Evolutionary conservation across 176 grass and related monocot genomes (phyloP).

Genomic region (Lolium multiflorum): DNA sequence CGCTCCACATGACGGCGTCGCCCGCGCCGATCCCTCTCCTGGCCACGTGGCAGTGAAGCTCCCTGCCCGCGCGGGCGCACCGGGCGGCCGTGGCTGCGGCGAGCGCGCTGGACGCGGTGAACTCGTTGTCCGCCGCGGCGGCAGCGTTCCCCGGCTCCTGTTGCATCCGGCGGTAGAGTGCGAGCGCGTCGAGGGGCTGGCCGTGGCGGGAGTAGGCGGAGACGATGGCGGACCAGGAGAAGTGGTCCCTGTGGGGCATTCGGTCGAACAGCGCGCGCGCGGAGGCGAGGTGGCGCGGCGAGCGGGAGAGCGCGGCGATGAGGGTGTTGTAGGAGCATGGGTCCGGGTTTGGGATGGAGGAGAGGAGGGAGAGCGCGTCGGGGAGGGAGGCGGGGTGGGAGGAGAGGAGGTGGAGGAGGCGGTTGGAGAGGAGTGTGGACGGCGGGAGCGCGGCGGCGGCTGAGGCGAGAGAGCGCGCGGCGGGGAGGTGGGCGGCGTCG

Average conservation of each 20-base stretch:
- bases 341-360: conserved; percentile 54
- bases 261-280: conserved; percentile 65
- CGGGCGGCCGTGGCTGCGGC: conserved; percentile 55
- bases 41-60: conserved; percentile 80
- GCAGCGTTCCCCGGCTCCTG: conserved; percentile 1
- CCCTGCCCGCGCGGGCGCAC: conserved; percentile 59
- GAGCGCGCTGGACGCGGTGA: conserved; percentile 89
- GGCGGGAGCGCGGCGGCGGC: conserved; percentile 49
- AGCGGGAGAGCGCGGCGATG: conserved; percentile 62
- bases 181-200: conserved; percentile 52
- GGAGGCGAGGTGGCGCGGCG: conserved; percentile 45
- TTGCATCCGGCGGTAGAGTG: conserved; percentile 76
- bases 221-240: conserved; percentile 83
- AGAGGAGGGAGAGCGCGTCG: conserved; percentile 64
- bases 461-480: conserved; percentile 52
- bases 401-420: conserved; percentile 68
- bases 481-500: conserved; percentile 46
- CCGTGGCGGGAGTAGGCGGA: conserved; percentile 65
- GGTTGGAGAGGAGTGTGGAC: conserved; percentile 62
- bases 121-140: conserved; percentile 62
- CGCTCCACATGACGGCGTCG: conserved; percentile 69
- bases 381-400: conserved; percentile 49
- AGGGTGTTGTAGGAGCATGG: conserved; percentile 82
- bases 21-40: conserved; percentile 63
- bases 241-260: conserved; percentile 78